Percentiles rank a stretch among this genome's conserved stretches.
Evolutionary conservation across 805 yeast species (phyloP).

Genomic region (Kluyveromyces lactis): DNA sequence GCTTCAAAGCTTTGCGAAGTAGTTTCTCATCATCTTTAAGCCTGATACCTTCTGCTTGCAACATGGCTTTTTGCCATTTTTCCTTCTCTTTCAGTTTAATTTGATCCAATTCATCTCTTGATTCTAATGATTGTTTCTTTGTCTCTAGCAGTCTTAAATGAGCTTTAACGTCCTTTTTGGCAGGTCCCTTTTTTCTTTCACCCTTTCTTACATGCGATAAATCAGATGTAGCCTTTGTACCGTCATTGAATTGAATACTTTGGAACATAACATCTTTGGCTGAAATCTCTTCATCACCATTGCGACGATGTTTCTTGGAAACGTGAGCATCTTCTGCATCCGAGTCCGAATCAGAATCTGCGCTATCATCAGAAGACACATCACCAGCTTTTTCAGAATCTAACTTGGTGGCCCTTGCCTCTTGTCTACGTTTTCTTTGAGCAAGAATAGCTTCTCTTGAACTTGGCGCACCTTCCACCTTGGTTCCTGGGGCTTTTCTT

Average conservation of each 20-base stretch:
- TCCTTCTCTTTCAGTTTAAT: conserved; percentile 56
- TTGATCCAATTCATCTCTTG: conserved; percentile 55
- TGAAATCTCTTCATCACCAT: conserved; percentile 24
- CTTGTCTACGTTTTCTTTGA: conserved; percentile 45
- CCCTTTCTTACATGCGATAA: conserved; percentile 46
- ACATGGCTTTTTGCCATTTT: conserved; percentile 77
- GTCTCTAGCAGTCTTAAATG: conserved; percentile 71
- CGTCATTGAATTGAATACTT: conserved; percentile 75
- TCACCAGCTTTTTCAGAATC: conserved; percentile 35
- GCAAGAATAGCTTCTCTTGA: conserved; percentile 75
- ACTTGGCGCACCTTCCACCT: conserved; percentile 69
- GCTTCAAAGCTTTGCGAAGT: conserved; percentile 75
- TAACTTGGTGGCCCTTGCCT: conserved; percentile 27
- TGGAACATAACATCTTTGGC: conserved; percentile 59
- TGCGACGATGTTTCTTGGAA: conserved; percentile 22
- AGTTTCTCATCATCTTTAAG: conserved; percentile 84
- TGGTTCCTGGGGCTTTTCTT: conserved; percentile 89
- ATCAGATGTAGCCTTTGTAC: conserved; percentile 71
- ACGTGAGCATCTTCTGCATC: conserved; percentile 16
- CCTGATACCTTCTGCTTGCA: conserved; percentile 83
- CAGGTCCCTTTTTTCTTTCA: conserved; percentile 59
- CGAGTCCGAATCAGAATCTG: conserved; percentile 29
- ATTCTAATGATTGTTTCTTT: conserved; percentile 55
- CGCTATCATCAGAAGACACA: conserved; percentile 24
- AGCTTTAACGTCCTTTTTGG: conserved; percentile 74